Base-by-base conservation (phyloP, 495 filamentous ascomycete genomes). In the Halenospora varia region DNA sequence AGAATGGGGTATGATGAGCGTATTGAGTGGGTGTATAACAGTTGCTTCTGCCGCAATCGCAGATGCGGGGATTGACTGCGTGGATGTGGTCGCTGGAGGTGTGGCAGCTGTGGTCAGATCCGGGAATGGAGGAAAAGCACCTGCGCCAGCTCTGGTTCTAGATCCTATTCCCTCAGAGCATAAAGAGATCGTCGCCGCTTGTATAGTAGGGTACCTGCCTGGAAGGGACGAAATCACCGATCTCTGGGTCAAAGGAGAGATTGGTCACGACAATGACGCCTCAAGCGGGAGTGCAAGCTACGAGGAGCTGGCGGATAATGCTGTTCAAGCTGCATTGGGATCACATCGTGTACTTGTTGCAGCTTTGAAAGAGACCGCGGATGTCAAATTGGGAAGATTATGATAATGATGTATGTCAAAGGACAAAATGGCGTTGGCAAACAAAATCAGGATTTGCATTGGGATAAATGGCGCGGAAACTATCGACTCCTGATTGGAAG, bases 31-130 rank as follows among this genome's bases (percentile, higher is more conserved):
- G 0, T 96, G 92, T 68, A 91, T 98, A 59, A 97, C 90, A 1
- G 92, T 91, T 57, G 91, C 94, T 29, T 91, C 90, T 56, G 95
- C 94, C n/a, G 94, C 95, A 6, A 86, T 98, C 71, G 87, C 87
- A 1, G 95, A 98, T 73, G 95, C 94, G 0, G 91, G 90, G 2
- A 96, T 98, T 60, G 94, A 98, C 66, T 97, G 92, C 70, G 82
- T 97, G 26, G 94, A 97, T 70, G 77, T 96, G 25, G 89, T 96
- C 2, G 79, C 88, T 13, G 94, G 93, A 3, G 94, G 94, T 20
- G 88, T 97, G 39, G 91, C 92, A 15, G 95, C 91, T 10, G 64
- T 96, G 18, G 88, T 92, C 19, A 64, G 20, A 39, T 25, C 24
- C 6, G 29, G 45, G 58, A 55, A 23, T 64, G 68, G 60, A 50